A percentile compares a stretch with the other conserved stretches of the same genome.
Conservation (phyloP, 768 basidiomycete species). For the Lentinula sp. region DNA sequence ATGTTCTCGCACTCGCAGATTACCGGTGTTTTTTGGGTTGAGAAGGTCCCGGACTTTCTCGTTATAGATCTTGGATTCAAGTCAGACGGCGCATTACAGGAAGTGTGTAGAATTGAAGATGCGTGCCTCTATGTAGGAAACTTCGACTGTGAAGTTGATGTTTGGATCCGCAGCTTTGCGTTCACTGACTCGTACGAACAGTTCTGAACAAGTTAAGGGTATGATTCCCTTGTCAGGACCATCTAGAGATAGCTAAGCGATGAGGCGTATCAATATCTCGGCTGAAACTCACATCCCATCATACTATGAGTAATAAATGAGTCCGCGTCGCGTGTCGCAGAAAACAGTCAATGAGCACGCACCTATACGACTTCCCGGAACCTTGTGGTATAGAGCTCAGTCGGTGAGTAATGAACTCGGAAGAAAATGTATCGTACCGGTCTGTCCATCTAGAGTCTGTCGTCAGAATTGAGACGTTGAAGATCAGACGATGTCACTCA, state of each 20-base stretch:
- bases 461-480: conserved; percentile 6
- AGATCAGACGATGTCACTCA: conserved; percentile 43
- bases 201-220: conserved; percentile 88
- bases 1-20: conserved; percentile 95
- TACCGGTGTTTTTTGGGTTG: conserved; percentile 95
- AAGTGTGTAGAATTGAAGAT: neutral
- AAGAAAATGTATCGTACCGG: conserved; percentile 46
- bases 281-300: conserved; percentile 79
- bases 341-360: conserved; percentile 17
- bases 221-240: conserved; percentile 97
- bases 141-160: conserved; percentile 85
- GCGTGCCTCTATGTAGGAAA: conserved; percentile 92
- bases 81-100: neutral
- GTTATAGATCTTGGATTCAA: conserved; percentile 71
- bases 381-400: conserved; percentile 33
- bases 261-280: neutral
- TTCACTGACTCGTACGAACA: conserved; percentile 76
- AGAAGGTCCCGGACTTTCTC: conserved; percentile 97
- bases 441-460: conserved; percentile 60
- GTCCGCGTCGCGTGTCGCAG: neutral
- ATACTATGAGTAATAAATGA: conserved; percentile 45
- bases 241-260: conserved; percentile 41
- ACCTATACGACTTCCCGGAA: conserved; percentile 92
- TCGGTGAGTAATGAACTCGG: neutral
- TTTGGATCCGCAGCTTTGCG: conserved; percentile 61